A percentile compares a stretch with the other conserved stretches of the same genome.
Evolutionary conservation across 345 rosid species (phyloP).

Genomic region (Psidium guajava): DNA sequence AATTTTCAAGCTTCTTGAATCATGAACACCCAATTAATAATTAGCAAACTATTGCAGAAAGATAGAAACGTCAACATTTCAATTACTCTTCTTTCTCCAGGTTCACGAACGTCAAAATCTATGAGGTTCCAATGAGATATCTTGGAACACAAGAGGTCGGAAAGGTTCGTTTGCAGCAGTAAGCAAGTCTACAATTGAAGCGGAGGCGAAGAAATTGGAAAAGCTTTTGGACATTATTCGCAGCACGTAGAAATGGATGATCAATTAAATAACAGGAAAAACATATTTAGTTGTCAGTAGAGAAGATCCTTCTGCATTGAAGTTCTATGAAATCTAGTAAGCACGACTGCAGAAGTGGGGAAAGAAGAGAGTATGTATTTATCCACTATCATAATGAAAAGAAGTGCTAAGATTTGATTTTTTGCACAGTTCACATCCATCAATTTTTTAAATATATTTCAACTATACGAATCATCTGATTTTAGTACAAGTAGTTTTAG

Average conservation of each 20-base stretch:
- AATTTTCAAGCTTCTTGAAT: not conserved
- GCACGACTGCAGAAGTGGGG: too few species aligned
- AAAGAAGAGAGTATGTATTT: too few species aligned
- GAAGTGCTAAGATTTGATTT: too few species aligned
- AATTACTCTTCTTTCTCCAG: too few species aligned
- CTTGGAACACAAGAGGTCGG: not conserved
- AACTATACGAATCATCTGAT: not conserved
- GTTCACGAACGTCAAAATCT: not conserved
- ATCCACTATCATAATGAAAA: too few species aligned
- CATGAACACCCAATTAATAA: not conserved
- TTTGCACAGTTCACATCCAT: not conserved
- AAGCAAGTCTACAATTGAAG: too few species aligned
- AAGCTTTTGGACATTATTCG: not conserved
- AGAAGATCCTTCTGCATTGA: too few species aligned
- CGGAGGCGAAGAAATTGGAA: not conserved
- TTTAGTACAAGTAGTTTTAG: not conserved
- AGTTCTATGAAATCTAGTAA: too few species aligned
- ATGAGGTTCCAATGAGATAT: not conserved
- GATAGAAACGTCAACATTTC: not conserved
- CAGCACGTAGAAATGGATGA: too few species aligned
- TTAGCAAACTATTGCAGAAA: not conserved
- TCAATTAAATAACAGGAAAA: too few species aligned
- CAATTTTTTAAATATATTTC: not conserved
- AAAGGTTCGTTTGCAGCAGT: not conserved
- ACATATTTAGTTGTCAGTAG: too few species aligned